These are phyloP conservation scores for Pelargonium myrrhifolium DNA, from an alignment of 441 rosid genomes.

Conservation along the genomic window DNA sequence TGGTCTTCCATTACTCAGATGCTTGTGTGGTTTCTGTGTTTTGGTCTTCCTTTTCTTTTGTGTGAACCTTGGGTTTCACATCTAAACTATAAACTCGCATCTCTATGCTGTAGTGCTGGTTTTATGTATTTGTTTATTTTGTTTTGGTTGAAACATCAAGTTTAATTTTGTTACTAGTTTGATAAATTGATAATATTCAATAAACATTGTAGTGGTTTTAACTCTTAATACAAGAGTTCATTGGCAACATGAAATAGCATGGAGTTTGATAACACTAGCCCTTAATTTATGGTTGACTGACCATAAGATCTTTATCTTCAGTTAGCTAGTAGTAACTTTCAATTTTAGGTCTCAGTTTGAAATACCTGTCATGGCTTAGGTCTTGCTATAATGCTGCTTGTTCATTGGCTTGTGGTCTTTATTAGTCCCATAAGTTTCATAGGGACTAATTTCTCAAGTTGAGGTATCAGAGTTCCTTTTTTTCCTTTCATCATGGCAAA, in stretches of 20 bases:
- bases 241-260: not conserved
- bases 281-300: not conserved
- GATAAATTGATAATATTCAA: not conserved
- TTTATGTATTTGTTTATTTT: not conserved
- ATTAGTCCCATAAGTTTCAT: not conserved
- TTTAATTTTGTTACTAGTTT: not conserved
- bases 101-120: not conserved
- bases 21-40: not conserved
- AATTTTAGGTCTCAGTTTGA: not conserved
- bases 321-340: not conserved
- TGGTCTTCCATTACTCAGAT: not conserved
- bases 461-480: no score
- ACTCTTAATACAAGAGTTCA: not conserved
- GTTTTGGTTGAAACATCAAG: not conserved
- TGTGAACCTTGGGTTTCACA: not conserved
- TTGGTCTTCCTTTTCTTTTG: not conserved
- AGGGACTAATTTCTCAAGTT: not conserved
- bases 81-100: not conserved
- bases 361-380: not conserved
- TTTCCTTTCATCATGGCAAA: no score
- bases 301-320: not conserved
- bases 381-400: not conserved
- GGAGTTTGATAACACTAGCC: not conserved
- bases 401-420: conserved; percentile 1
- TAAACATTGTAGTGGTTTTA: not conserved